A percentile compares a stretch with the other conserved stretches of the same genome.
Evolutionary conservation across 1,284 basidiomycete genomes (phyloP).

Genomic region (Apiotrichum brassicae): DNA sequence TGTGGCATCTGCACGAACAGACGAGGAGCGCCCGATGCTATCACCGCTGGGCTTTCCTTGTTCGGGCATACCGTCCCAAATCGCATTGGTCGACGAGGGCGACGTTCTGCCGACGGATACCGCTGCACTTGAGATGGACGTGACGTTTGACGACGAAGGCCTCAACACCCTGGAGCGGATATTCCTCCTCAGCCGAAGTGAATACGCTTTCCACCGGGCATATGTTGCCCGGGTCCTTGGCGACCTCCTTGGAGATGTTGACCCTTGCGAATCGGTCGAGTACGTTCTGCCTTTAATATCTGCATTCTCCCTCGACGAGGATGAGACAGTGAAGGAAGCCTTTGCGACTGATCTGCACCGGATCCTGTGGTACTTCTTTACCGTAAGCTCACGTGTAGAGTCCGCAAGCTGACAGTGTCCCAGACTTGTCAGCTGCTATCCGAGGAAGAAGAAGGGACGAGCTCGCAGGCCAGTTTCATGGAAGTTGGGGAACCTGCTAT

Average conservation of each 20-base stretch:
- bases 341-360: slow-evolving; percentile 73
- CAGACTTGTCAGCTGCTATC: slow-evolving; percentile 21
- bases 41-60: too few relatives aligned
- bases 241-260: slow-evolving; percentile 64
- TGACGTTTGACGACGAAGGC: slow-evolving; percentile 55
- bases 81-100: slow-evolving; percentile 34
- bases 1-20: too few relatives aligned
- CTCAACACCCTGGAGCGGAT: slow-evolving; percentile 84
- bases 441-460: background rate
- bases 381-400: slow-evolving; percentile 47
- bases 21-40: too few relatives aligned
- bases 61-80: too few relatives aligned
- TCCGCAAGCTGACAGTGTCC: background rate
- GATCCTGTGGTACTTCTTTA: slow-evolving; percentile 93
- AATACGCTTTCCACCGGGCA: slow-evolving; percentile 72
- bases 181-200: slow-evolving; percentile 84
- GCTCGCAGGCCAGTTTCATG: background rate
- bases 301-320: slow-evolving; percentile 80
- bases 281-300: slow-evolving; percentile 88
- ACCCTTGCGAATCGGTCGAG: slow-evolving; percentile 82
- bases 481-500: too few relatives aligned
- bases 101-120: slow-evolving; percentile 31
- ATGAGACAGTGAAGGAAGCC: slow-evolving; percentile 85
- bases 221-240: slow-evolving; percentile 78
- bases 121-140: slow-evolving; percentile 30